Conservation (phyloP, 2,329 filamentous ascomycete genomes). For the Tolypocladium amazonense region DNA sequence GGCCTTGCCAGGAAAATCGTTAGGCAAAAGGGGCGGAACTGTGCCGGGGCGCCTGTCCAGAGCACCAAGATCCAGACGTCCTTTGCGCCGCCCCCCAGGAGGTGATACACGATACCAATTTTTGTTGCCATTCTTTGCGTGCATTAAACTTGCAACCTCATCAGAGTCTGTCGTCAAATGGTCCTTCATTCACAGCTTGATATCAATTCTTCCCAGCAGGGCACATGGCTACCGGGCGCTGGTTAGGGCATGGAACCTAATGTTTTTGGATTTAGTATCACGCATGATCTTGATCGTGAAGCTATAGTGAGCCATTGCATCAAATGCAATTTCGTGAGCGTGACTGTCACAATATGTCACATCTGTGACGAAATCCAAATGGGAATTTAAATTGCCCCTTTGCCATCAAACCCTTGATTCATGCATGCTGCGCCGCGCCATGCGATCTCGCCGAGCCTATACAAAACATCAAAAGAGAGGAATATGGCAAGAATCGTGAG, state of each 20-base stretch:
- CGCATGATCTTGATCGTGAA: neutral
- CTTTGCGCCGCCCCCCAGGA: constrained; percentile 28
- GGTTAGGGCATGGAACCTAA: neutral
- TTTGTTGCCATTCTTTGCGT: too few relatives aligned
- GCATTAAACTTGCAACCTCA: too few relatives aligned
- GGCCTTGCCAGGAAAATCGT: neutral
- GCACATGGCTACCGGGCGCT: neutral
- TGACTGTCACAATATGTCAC: neutral
- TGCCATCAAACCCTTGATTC: neutral
- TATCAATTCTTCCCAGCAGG: neutral
- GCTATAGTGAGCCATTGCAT: neutral
- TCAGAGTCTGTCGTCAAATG: neutral
- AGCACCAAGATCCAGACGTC: constrained; percentile 22
- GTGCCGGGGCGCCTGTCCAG: constrained; percentile 23
- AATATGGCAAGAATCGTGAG: constrained; percentile 1
- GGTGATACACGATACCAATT: neutral
- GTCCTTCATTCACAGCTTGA: neutral
- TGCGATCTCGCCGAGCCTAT: neutral
- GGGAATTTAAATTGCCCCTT: neutral
- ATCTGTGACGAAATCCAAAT: neutral
- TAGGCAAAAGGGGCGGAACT: constrained; percentile 6
- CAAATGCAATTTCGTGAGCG: neutral
- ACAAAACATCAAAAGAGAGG: constrained; percentile 3
- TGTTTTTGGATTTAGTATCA: neutral
- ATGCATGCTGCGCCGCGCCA: neutral